phyloP scores from a whole-genome alignment of 2,329 filamentous ascomycete genomes.

The Lachnellula hyalina region DNA sequence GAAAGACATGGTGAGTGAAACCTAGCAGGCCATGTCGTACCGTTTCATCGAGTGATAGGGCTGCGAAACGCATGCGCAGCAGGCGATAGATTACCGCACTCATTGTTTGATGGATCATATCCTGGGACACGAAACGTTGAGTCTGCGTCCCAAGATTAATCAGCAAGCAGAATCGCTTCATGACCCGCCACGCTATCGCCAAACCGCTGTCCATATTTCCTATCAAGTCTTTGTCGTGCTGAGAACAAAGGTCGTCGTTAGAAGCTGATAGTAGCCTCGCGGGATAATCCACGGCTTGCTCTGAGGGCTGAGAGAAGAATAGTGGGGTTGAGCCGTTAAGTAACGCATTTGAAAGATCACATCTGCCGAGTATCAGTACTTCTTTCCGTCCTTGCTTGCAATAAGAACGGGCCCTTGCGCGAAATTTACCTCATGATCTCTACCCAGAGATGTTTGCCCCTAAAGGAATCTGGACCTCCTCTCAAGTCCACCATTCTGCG shows the following conservation, averaged over 20 bases:
- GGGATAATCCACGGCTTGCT: background rate
- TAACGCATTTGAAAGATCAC: background rate
- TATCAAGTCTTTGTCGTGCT: background rate
- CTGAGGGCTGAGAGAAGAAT: background rate
- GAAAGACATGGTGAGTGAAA: constrained; percentile 36
- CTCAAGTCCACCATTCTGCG: constrained; percentile 34
- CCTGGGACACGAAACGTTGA: constrained; percentile 13
- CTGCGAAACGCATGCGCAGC: constrained; percentile 30
- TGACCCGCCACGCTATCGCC: constrained; percentile 18
- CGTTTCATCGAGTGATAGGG: constrained; percentile 30
- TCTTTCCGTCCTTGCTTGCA: background rate
- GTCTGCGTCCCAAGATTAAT: constrained; percentile 25
- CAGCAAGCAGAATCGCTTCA: constrained; percentile 25
- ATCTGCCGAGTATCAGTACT: background rate
- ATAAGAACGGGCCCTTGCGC: background rate
- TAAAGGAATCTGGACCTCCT: constrained; percentile 32
- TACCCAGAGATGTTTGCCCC: constrained; percentile 17
- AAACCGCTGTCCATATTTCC: constrained; percentile 16
- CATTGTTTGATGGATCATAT: constrained; percentile 17
- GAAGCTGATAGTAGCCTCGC: background rate
- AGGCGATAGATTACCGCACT: constrained; percentile 36
- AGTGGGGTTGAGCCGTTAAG: background rate
- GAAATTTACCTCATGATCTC: constrained; percentile 3
- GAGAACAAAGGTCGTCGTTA: background rate
- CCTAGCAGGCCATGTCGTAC: constrained; percentile 37